Percentiles rank a stretch among this genome's conserved stretches.
Evolutionary conservation across 805 yeast species (phyloP).

Genomic region (Hanseniaspora clermontiae): DNA sequence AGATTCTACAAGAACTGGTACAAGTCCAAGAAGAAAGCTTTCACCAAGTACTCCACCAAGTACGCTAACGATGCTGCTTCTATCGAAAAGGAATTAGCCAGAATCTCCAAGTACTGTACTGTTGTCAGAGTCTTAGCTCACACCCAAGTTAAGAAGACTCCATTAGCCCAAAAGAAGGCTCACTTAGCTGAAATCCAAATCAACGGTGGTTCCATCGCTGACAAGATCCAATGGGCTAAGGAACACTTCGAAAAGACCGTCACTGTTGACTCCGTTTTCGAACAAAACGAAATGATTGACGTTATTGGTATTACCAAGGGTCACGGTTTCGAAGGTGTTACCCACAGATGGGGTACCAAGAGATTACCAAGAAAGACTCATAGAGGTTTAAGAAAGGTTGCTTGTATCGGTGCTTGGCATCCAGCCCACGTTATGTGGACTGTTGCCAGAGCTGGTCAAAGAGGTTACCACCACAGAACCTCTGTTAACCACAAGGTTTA

Average conservation of each 20-base stretch:
- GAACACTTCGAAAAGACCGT: conserved; percentile 99
- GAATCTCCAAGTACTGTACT: conserved; percentile 95
- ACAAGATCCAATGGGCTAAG: conserved; percentile 96
- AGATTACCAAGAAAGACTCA: conserved; percentile 99
- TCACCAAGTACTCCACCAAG: conserved; percentile 99
- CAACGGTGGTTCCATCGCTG: conserved; percentile 97
- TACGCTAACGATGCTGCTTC: conserved; percentile 83
- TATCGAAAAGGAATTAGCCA: conserved; percentile 91
- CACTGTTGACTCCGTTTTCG: conserved; percentile 88
- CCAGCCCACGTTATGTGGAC: conserved; percentile 99
- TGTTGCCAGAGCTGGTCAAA: conserved; percentile 99
- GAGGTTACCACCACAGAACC: conserved; percentile 99
- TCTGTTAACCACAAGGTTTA: conserved; percentile 99
- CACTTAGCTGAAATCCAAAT: conserved; percentile 99
- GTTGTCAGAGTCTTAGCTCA: conserved; percentile 98
- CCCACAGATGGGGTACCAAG: conserved; percentile 99
- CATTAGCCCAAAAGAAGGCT: conserved; percentile 98
- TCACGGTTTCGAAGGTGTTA: conserved; percentile 99
- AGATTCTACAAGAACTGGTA: conserved; percentile 99
- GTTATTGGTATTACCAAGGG: conserved; percentile 99
- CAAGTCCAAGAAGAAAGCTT: conserved; percentile 99
- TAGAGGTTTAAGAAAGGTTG: conserved; percentile 99
- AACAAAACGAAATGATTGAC: conserved; percentile 97
- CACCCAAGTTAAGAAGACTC: conserved; percentile 99
- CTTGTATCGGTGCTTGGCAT: conserved; percentile 99